These are phyloP conservation scores for Solanum virginianum DNA, from an alignment of 257 asterid genomes.

Conservation along the genomic window DNA sequence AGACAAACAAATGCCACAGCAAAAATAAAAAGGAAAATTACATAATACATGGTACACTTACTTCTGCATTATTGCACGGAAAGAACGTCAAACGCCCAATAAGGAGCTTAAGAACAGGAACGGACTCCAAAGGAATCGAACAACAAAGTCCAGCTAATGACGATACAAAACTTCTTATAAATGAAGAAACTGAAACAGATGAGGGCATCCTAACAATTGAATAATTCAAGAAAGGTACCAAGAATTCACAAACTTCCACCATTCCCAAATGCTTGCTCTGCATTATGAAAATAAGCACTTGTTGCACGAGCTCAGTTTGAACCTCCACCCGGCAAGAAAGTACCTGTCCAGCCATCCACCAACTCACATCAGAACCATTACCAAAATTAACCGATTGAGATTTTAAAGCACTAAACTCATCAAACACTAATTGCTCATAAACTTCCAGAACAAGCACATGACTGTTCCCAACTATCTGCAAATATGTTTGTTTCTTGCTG, in stretches of 20 bases:
- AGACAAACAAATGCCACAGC: not conserved
- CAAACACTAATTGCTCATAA: not conserved
- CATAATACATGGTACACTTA: constrained; percentile 27
- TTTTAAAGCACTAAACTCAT: not conserved
- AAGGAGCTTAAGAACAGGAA: constrained; percentile 57
- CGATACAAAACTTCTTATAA: constrained; percentile 43
- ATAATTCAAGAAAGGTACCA: constrained; percentile 72
- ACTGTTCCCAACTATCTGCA: not conserved
- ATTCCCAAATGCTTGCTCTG: constrained; percentile 58
- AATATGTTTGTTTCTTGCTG: not conserved
- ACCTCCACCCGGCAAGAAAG: constrained; percentile 57
- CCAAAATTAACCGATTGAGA: not conserved
- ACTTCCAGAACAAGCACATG: not conserved
- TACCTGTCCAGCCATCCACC: constrained; percentile 28
- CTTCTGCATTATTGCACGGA: constrained; percentile 55
- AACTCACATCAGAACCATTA: not conserved
- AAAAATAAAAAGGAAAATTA: not conserved
- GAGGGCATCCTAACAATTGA: constrained; percentile 37
- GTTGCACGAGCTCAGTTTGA: constrained; percentile 65
- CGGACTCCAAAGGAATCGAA: constrained; percentile 57
- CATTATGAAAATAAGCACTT: constrained; percentile 47
- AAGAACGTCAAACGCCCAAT: constrained; percentile 44
- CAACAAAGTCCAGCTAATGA: constrained; percentile 63
- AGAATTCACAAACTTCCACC: constrained; percentile 64
- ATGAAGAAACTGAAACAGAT: constrained; percentile 26